Conservation (phyloP, 495 filamentous ascomycete genomes). For the Hypoxylon intermedium region DNA sequence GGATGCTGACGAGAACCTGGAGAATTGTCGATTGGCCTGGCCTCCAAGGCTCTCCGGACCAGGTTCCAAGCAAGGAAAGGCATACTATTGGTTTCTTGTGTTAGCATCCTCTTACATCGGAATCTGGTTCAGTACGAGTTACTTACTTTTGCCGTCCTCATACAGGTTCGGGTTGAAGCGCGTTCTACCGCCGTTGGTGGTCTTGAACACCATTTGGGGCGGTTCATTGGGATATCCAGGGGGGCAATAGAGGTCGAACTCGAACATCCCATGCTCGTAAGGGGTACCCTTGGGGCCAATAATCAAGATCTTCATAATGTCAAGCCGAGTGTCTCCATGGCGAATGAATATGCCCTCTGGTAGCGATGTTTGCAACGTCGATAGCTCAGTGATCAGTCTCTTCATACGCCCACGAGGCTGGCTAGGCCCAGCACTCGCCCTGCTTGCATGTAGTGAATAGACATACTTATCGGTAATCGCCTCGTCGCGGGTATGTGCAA, state of each 20-base stretch:
- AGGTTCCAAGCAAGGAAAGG: conserved; percentile 66
- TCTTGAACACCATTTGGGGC: conserved; percentile 59
- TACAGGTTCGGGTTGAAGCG: conserved; percentile 70
- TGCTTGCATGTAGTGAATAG: conserved; percentile 12
- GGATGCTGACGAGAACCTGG: conserved; percentile 66
- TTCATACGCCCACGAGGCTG: conserved; percentile 52
- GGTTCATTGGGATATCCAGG: conserved; percentile 56
- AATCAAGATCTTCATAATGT: conserved; percentile 66
- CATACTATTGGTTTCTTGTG: conserved; percentile 49
- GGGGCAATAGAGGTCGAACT: conserved; percentile 63
- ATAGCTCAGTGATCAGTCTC: conserved; percentile 59
- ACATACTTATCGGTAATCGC: conserved; percentile 37
- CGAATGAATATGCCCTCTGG: conserved; percentile 67
- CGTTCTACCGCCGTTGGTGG: conserved; percentile 53
- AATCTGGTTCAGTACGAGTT: background rate
- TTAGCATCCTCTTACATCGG: conserved; percentile 25
- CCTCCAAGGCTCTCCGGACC: conserved; percentile 62
- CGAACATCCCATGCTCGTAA: conserved; percentile 68
- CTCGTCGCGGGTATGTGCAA: conserved; percentile 50
- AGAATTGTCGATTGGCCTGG: conserved; percentile 61
- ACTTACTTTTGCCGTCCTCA: conserved; percentile 58
- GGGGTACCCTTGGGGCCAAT: conserved; percentile 63
- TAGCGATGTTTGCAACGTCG: conserved; percentile 57
- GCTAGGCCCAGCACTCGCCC: conserved; percentile 1
- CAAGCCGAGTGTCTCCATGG: conserved; percentile 58